Conservation (phyloP, 495 filamentous ascomycete genomes). For the Durotheca rogersii region DNA sequence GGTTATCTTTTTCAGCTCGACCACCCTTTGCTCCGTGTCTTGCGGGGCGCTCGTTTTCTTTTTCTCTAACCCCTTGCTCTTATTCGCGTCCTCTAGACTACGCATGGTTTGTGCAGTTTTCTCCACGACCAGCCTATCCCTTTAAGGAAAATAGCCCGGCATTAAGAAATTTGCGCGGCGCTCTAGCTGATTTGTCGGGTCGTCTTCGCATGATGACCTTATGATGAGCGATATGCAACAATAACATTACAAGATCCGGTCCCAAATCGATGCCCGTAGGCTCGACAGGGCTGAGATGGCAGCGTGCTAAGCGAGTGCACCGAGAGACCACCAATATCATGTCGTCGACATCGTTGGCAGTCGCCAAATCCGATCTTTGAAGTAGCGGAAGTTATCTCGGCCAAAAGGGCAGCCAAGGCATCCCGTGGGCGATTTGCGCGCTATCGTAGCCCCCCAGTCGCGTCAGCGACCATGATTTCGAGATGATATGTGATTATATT, state of each 20-base stretch:
- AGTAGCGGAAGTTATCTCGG: conserved; percentile 13
- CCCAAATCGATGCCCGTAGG: conserved; percentile 13
- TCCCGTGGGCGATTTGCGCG: conserved; percentile 8
- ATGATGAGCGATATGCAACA: conserved; percentile 26
- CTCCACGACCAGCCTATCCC: conserved; percentile 12
- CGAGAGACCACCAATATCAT: too few species aligned
- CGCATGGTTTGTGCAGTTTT: conserved; percentile 7
- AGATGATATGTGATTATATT: background rate
- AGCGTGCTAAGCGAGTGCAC: background rate
- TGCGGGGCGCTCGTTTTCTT: conserved; percentile 6
- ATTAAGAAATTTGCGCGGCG: conserved; percentile 22
- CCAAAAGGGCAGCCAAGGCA: conserved; percentile 15
- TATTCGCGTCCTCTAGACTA: conserved; percentile 14
- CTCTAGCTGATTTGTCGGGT: conserved; percentile 20
- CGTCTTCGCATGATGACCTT: conserved; percentile 29
- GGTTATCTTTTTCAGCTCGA: conserved; percentile 23
- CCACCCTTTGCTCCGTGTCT: conserved; percentile 1
- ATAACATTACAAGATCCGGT: conserved; percentile 8
- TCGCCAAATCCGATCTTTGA: too few species aligned
- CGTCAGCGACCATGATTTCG: conserved; percentile 17
- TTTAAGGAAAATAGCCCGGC: conserved; percentile 20
- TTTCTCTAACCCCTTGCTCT: conserved; percentile 2
- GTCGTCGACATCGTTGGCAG: too few species aligned
- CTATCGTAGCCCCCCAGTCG: too few species aligned
- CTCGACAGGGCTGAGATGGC: conserved; percentile 34